Evolutionary conservation across 768 basidiomycete species (phyloP).

Genomic region (Neoboletus magnificus): DNA sequence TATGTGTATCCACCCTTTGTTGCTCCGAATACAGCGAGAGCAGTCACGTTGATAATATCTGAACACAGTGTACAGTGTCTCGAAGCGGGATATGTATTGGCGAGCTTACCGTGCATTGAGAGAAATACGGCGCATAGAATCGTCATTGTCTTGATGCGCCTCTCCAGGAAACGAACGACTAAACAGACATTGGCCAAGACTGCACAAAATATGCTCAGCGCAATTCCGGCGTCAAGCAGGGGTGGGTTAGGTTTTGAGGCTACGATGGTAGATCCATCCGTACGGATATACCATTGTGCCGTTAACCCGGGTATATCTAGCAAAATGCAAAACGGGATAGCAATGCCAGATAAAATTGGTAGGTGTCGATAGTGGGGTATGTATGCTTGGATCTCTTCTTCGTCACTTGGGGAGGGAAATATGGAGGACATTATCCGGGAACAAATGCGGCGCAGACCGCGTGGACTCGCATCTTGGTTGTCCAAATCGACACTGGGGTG

Average conservation of each 20-base stretch:
- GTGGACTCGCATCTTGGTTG: background rate
- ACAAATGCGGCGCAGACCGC: background rate
- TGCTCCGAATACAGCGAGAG: constrained; percentile 60
- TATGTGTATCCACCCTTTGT: constrained; percentile 67
- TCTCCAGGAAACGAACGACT: constrained; percentile 70
- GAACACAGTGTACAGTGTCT: background rate
- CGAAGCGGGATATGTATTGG: background rate
- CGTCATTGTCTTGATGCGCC: constrained; percentile 58
- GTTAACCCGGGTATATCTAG: constrained; percentile 80
- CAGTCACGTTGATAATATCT: constrained; percentile 69
- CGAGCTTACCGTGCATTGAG: constrained; percentile 61
- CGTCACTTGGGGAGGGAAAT: constrained; percentile 18
- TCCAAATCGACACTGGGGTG: background rate
- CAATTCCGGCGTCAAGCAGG: constrained; percentile 59
- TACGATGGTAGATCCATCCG: constrained; percentile 36
- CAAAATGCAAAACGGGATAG: constrained; percentile 77
- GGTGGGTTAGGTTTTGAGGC: constrained; percentile 51
- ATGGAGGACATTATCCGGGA: constrained; percentile 8
- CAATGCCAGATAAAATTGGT: constrained; percentile 64
- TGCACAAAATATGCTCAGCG: constrained; percentile 64
- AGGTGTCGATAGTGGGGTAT: constrained; percentile 59
- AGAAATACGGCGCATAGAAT: constrained; percentile 60
- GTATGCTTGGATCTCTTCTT: constrained; percentile 32
- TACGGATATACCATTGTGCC: constrained; percentile 69
- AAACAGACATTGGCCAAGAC: constrained; percentile 67